A percentile compares a stretch with the other conserved stretches of the same genome.
Conservation (phyloP, 441 rosid genomes). For the Populus tomentosa region DNA sequence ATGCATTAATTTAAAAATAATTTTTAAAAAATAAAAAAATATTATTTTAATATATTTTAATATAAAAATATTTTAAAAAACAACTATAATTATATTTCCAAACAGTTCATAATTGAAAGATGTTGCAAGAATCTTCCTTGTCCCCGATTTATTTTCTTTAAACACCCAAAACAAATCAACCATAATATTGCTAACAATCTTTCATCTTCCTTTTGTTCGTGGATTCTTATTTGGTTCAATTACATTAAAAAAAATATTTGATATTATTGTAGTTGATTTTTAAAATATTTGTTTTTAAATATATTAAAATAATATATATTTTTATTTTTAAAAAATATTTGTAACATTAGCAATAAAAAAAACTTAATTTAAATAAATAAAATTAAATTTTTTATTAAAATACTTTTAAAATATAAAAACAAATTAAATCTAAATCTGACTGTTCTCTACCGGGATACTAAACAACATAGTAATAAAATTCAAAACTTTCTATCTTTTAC, state of each 20-base stretch:
- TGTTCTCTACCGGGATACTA: not conserved
- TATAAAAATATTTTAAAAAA: no score
- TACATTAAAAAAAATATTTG: not conserved
- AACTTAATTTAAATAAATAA: no score
- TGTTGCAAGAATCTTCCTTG: not conserved
- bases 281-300: no score
- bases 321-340: no score
- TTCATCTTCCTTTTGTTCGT: not conserved
- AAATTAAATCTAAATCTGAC: not conserved
- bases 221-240: not conserved
- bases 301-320: no score
- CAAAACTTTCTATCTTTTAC: conserved; percentile 14
- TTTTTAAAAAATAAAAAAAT: no score
- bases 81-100: rapidly evolving
- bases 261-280: no score
- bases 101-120: not conserved
- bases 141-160: not conserved
- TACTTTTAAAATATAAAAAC: no score
- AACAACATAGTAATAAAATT: not conserved
- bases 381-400: no score
- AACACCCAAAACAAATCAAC: not conserved
- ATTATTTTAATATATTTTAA: no score
- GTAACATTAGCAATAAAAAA: no score
- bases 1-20: no score
- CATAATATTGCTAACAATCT: not conserved